Percentiles rank a stretch among this genome's conserved stretches.
These are phyloP conservation scores for Torrubiellomyces zombiae DNA, from an alignment of 2,329 filamentous ascomycete species.

Conservation along the genomic window DNA sequence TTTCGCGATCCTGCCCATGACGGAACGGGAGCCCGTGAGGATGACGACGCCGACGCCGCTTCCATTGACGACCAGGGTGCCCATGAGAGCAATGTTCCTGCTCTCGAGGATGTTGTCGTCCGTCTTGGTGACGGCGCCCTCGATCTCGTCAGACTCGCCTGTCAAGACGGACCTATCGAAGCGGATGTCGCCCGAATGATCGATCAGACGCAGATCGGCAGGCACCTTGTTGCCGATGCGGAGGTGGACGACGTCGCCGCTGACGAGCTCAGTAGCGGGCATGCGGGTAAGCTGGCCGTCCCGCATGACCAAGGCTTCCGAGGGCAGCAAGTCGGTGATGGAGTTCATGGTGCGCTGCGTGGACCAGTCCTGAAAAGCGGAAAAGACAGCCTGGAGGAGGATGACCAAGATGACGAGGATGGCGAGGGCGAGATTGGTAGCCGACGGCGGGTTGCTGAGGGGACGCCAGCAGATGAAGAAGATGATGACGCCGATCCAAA, in stretches of 20 bases:
- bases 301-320: slow-evolving; percentile 25
- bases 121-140: slow-evolving; percentile 21
- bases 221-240: slow-evolving; percentile 30
- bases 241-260: slow-evolving; percentile 28
- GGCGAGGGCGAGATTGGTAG: slow-evolving; percentile 26
- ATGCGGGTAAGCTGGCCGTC: slow-evolving; percentile 24
- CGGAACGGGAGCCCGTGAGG: slow-evolving; percentile 20
- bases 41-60: slow-evolving; percentile 21
- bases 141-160: slow-evolving; percentile 23
- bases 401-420: slow-evolving; percentile 30
- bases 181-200: slow-evolving; percentile 23
- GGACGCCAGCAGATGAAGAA: slow-evolving; percentile 32
- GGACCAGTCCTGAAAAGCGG: slow-evolving; percentile 30
- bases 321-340: slow-evolving; percentile 26
- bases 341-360: slow-evolving; percentile 28
- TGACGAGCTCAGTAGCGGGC: slow-evolving; percentile 25
- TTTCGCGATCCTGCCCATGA: slow-evolving; percentile 24
- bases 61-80: slow-evolving; percentile 24
- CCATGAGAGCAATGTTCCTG: slow-evolving; percentile 26
- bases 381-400: slow-evolving; percentile 27
- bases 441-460: slow-evolving; percentile 25
- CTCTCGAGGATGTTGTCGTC: slow-evolving; percentile 25
- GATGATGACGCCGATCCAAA: slow-evolving; percentile 28
- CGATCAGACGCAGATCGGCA: slow-evolving; percentile 26
- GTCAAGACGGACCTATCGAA: slow-evolving; percentile 25